A percentile compares a stretch with the other conserved stretches of the same genome.
phyloP scores from a whole-genome alignment of 1,139 yeast species.

The Geotrichum aggregatum region DNA sequence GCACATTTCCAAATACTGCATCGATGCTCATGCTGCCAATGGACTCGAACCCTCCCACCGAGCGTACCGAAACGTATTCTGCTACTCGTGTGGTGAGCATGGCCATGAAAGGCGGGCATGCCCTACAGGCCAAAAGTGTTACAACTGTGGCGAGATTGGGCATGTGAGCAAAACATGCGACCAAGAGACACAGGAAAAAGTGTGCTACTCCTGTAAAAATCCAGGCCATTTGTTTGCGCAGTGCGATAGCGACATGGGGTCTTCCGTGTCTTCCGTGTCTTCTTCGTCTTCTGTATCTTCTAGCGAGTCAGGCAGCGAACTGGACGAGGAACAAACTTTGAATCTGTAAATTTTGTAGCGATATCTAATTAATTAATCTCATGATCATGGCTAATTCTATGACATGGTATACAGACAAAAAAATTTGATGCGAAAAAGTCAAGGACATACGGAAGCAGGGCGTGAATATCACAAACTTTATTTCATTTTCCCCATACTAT shows the following conservation, averaged over 20 bases:
- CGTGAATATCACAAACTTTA: no score
- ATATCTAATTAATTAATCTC: no score
- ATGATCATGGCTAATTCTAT: no score
- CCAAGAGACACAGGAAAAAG: slow-evolving; percentile 50
- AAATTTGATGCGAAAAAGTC: neutral
- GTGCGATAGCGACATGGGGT: slow-evolving; percentile 41
- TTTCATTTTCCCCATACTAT: no score
- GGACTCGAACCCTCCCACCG: slow-evolving; percentile 23
- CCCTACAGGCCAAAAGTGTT: slow-evolving; percentile 57
- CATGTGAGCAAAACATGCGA: slow-evolving; percentile 84
- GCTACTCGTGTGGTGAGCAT: slow-evolving; percentile 87
- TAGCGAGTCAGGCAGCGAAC: no score
- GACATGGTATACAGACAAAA: no score
- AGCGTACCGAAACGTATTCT: slow-evolving; percentile 57
- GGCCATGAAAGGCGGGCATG: slow-evolving; percentile 56
- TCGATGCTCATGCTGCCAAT: no score
- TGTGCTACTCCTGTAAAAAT: slow-evolving; percentile 88
- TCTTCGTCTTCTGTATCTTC: no score
- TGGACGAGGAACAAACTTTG: no score
- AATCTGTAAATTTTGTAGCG: no score
- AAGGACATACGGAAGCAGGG: neutral
- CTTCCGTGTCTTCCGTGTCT: slow-evolving; percentile 4
- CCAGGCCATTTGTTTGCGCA: slow-evolving; percentile 88
- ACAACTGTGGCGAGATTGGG: slow-evolving; percentile 87
- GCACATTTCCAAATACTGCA: slow-evolving; percentile 85